Conservation (phyloP, 2,329 filamentous ascomycete species). For the Alternaria angustiovoidea region DNA sequence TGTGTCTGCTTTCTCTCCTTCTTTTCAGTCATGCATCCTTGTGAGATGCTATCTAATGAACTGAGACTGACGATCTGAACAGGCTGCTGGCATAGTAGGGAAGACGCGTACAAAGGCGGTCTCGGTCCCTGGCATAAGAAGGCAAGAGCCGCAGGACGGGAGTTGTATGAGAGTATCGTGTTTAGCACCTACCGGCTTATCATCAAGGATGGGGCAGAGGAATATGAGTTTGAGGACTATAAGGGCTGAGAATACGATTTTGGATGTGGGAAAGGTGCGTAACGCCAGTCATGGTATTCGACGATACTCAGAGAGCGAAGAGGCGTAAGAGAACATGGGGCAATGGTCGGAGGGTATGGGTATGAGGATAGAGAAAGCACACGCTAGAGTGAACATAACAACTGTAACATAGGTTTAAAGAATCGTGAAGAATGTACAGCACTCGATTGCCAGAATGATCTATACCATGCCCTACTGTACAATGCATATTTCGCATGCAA, state of each 20-base stretch:
- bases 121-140: constrained; percentile 64
- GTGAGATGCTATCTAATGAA: no score
- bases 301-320: background rate
- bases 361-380: background rate
- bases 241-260: constrained; percentile 15
- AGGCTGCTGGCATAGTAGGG: constrained; percentile 70
- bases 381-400: background rate
- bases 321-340: background rate
- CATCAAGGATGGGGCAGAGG: constrained; percentile 69
- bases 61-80: constrained; percentile 31
- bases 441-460: constrained; percentile 38
- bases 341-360: background rate
- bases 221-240: constrained; percentile 61
- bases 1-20: background rate
- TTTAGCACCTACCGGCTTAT: constrained; percentile 61
- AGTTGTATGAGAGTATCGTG: constrained; percentile 55
- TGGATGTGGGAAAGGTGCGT: background rate
- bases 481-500: constrained; percentile 36
- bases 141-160: constrained; percentile 59
- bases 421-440: constrained; percentile 32
- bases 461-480: constrained; percentile 49
- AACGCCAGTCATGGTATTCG: background rate
- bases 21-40: background rate
- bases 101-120: constrained; percentile 69
- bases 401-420: background rate